Evolutionary conservation across 2,329 filamentous ascomycete species (phyloP).

Genomic region (Scytalidium sp.): DNA sequence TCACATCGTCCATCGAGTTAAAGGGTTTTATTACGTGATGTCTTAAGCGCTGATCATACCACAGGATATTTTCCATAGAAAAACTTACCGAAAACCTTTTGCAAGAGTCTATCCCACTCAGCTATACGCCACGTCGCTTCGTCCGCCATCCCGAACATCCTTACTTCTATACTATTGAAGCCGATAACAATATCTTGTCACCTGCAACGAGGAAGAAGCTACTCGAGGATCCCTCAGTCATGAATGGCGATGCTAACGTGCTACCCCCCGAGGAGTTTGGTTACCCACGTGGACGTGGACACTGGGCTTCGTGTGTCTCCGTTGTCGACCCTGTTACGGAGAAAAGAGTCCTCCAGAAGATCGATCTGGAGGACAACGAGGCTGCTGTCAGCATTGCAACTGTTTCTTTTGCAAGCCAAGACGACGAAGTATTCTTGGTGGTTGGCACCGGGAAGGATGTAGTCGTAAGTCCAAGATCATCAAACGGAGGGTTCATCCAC

Average conservation of each 20-base stretch:
- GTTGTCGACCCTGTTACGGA: conserved; percentile 79
- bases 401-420: conserved; percentile 83
- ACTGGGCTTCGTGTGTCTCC: conserved; percentile 96
- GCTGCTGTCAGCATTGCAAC: conserved; percentile 83
- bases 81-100: conserved; percentile 82
- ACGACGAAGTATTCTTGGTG: conserved; percentile 86
- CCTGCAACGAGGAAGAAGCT: conserved; percentile 74
- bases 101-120: conserved; percentile 80
- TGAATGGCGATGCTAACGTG: conserved; percentile 69
- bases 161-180: conserved; percentile 90
- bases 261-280: conserved; percentile 83
- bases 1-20: conserved; percentile 20
- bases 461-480: conserved; percentile 72
- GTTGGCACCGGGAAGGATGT: conserved; percentile 94
- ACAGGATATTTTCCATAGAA: conserved; percentile 85
- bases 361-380: conserved; percentile 87
- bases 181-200: conserved; percentile 88
- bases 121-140: conserved; percentile 87
- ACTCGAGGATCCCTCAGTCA: conserved; percentile 65
- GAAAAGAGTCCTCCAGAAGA: conserved; percentile 70
- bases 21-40: conserved; percentile 12
- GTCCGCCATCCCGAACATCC: conserved; percentile 84
- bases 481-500: conserved; percentile 79
- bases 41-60: conserved; percentile 31
- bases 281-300: conserved; percentile 75